Evolutionary conservation across 768 basidiomycete species (phyloP), one percentile per base, ranked within the genome.

Genomic region (Strobilomyces confusus): DNA sequence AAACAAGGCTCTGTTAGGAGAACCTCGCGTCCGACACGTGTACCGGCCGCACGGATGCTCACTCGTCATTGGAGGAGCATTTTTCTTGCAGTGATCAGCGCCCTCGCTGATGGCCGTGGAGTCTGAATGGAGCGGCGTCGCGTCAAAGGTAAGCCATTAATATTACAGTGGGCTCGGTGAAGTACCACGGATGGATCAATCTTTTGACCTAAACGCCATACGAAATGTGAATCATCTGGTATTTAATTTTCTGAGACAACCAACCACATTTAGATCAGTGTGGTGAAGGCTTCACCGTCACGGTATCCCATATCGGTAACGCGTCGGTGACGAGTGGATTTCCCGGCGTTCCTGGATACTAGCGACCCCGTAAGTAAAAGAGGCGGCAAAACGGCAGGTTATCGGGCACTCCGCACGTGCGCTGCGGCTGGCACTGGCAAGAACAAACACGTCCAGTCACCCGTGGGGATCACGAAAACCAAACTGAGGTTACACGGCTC

Each of bases 21-120:
- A 4, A 37, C 67, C 59, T 59, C 53, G 34, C 56, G 68, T 63
- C 19, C 44, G 34, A 54, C 66, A 56, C 61, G 63, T 65, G 61
- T 47, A 19, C 11, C 8, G 29, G 22, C 32, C 34, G n/a, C 22
- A 19, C 20, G 42, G 3, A 5, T 23, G 26, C 11, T 44, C 30
- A 9, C 17, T 33, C 23, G 36, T 14, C 19, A 49, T 48, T 57
- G 48, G 44, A 15, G 44, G 26, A 30, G 14, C 47, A 13, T 42
- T 53, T 49, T 15, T 20, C 42, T 40, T 49, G 26, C 34, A 23
- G 22, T n/a, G 38, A 48, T 44, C 34, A 49, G 23, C 44, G 50
- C 48, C 46, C 14, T 26, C 50, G 49, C 45, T 51, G 52, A 61
- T 51, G 29, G 30, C 63, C 56, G 60, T 58, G 45, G 38, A 34